A percentile compares a stretch with the other conserved stretches of the same genome.
Conservation (phyloP, 352 stramenopile genomes). For the Elongisporangium prolatum region DNA sequence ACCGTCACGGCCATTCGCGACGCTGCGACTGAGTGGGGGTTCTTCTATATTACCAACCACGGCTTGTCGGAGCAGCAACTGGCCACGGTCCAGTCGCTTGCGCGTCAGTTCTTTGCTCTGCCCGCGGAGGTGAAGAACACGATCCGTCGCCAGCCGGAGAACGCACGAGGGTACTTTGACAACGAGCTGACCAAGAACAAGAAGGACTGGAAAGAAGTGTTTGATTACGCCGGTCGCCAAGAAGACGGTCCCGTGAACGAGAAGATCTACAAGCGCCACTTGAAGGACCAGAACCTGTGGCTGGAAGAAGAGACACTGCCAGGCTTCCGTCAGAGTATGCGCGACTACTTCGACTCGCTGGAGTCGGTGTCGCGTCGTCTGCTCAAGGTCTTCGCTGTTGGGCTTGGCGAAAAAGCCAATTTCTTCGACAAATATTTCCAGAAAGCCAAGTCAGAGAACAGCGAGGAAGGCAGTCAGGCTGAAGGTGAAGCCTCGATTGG, state of each 20-base stretch:
- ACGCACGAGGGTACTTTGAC: slow-evolving; percentile 86
- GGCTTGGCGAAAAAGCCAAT: slow-evolving; percentile 16
- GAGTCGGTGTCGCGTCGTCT: slow-evolving; percentile 25
- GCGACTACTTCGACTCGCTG: slow-evolving; percentile 22
- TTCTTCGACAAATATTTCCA: slow-evolving; percentile 40
- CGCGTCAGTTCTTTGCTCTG: slow-evolving; percentile 75
- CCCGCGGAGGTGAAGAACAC: slow-evolving; percentile 41
- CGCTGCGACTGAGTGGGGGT: slow-evolving; percentile 73
- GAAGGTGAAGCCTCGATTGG: too few species aligned
- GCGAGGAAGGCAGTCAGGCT: not conserved
- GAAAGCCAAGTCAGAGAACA: slow-evolving; percentile 1
- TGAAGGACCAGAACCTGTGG: slow-evolving; percentile 76
- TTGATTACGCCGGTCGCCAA: slow-evolving; percentile 43
- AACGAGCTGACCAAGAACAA: slow-evolving; percentile 89
- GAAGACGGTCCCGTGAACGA: slow-evolving; percentile 18
- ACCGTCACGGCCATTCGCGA: not conserved
- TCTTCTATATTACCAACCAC: slow-evolving; percentile 85
- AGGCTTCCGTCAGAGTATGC: slow-evolving; percentile 30
- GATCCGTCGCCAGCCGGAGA: slow-evolving; percentile 52
- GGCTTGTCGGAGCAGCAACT: slow-evolving; percentile 43
- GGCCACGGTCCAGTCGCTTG: slow-evolving; percentile 30
- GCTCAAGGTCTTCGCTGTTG: slow-evolving; percentile 29
- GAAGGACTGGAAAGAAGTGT: slow-evolving; percentile 80
- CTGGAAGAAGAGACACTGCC: slow-evolving; percentile 20
- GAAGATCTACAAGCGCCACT: too few species aligned